A percentile compares a stretch with the other conserved stretches of the same genome.
These are phyloP conservation scores for Rhizophora apiculata DNA, from an alignment of 345 rosid species.

Conservation along the genomic window DNA sequence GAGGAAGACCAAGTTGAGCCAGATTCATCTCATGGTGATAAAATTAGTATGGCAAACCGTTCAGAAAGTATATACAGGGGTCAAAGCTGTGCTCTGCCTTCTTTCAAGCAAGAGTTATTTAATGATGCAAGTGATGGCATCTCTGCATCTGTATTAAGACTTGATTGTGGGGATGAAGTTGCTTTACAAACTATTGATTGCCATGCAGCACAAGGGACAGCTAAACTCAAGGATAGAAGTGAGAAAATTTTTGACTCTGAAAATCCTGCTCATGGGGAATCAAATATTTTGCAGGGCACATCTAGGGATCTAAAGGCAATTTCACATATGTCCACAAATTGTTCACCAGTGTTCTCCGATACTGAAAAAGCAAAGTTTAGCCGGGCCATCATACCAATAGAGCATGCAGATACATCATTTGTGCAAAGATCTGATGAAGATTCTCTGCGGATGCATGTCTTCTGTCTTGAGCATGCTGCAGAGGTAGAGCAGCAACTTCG, in stretches of 20 bases:
- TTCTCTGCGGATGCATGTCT: conserved; percentile 76
- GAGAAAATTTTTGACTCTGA: conserved; percentile 36
- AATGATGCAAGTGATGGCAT: conserved; percentile 23
- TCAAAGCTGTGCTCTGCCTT: conserved; percentile 20
- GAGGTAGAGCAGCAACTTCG: conserved; percentile 82
- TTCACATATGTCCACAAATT: conserved; percentile 31
- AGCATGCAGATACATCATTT: conserved; percentile 33
- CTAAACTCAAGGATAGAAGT: conserved; percentile 24
- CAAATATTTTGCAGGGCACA: conserved; percentile 28
- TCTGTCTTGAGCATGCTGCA: conserved; percentile 97
- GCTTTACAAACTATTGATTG: conserved; percentile 27
- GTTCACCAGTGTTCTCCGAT: conserved; percentile 25
- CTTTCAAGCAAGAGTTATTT: conserved; percentile 22
- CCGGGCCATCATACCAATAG: conserved; percentile 26
- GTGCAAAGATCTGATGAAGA: conserved; percentile 58
- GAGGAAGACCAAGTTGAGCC: conserved; percentile 59
- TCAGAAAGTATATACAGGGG: conserved; percentile 26
- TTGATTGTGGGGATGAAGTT: conserved; percentile 28
- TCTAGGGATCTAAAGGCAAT: conserved; percentile 18
- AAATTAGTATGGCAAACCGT: conserved; percentile 23
- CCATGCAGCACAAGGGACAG: conserved; percentile 11
- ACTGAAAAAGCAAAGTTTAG: conserved; percentile 34
- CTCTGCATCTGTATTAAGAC: conserved; percentile 13
- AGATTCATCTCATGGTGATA: conserved; percentile 31
- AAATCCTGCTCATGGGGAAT: conserved; percentile 27